Evolutionary conservation across 345 rosid species (phyloP).

Genomic region (Eucalyptus cloeziana): DNA sequence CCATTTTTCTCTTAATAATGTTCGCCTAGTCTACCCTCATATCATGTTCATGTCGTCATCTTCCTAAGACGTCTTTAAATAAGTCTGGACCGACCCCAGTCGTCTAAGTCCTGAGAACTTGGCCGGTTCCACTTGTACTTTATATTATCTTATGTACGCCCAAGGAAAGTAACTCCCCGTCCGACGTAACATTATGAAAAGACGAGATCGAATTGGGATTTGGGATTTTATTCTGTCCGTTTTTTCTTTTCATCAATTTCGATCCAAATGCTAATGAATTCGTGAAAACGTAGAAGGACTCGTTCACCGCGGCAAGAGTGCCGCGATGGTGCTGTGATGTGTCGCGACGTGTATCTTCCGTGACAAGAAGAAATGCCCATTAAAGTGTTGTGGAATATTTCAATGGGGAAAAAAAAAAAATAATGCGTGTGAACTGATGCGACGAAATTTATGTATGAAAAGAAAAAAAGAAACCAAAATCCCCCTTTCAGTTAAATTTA

Average conservation of each 20-base stretch:
- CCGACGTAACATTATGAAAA: not conserved
- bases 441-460: too few relatives aligned
- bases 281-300: not conserved
- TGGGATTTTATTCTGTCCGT: not conserved
- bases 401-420: not conserved
- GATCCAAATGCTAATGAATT: not conserved
- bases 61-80: not conserved
- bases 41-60: not conserved
- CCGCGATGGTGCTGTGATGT: not conserved
- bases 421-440: accelerated
- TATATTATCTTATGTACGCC: not conserved
- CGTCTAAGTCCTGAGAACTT: not conserved
- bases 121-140: not conserved
- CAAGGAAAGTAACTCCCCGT: not conserved
- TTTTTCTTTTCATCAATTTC: not conserved
- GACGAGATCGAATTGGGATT: not conserved
- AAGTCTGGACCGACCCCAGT: not conserved
- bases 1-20: not conserved
- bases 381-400: not conserved
- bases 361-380: not conserved
- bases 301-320: not conserved
- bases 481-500: too few relatives aligned
- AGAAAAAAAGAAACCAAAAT: too few relatives aligned
- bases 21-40: not conserved
- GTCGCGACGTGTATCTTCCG: not conserved